These are phyloP conservation scores for Ettlia oleoabundans DNA, from an alignment of 139 green algal species.

Conservation along the genomic window DNA sequence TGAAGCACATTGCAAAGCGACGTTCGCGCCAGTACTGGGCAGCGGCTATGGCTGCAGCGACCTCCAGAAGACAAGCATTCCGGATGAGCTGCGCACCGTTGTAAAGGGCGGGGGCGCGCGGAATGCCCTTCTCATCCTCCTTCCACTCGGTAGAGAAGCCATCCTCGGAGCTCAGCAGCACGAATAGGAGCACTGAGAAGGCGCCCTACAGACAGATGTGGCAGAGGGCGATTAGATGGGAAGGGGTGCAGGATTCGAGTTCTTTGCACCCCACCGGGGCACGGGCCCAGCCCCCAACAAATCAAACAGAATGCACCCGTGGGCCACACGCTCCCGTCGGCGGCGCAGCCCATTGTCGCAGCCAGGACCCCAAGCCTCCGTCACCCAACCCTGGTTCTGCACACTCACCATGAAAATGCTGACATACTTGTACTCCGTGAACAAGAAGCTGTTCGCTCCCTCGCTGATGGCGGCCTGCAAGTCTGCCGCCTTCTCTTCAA, in stretches of 20 bases:
- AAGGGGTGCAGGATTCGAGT: too few species aligned
- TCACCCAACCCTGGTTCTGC: not conserved
- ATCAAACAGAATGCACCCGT: not conserved
- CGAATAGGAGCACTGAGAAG: constrained; percentile 94
- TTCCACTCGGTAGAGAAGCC: constrained; percentile 74
- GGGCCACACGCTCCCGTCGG: not conserved
- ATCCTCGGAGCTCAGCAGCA: constrained; percentile 87
- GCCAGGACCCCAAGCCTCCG: not conserved
- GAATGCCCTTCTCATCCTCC: constrained; percentile 61
- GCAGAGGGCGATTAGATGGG: too few species aligned
- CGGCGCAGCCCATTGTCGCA: not conserved
- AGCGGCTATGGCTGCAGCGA: not conserved
- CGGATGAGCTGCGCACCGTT: constrained; percentile 58
- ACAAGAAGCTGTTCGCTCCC: constrained; percentile 92
- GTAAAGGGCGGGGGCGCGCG: constrained; percentile 66
- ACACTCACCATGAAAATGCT: constrained; percentile 83
- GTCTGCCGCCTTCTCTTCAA: constrained; percentile 86
- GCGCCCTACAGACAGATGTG: constrained; percentile 57
- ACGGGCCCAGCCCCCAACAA: too few species aligned
- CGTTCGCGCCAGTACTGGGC: too few species aligned
- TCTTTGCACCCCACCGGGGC: too few species aligned
- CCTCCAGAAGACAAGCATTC: not conserved
- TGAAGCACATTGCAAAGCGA: too few species aligned
- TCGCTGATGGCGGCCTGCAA: constrained; percentile 92
- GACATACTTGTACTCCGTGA: constrained; percentile 96